Base-by-base conservation (phyloP, 495 filamentous ascomycete genomes). In the Tetracladium setigerum region DNA sequence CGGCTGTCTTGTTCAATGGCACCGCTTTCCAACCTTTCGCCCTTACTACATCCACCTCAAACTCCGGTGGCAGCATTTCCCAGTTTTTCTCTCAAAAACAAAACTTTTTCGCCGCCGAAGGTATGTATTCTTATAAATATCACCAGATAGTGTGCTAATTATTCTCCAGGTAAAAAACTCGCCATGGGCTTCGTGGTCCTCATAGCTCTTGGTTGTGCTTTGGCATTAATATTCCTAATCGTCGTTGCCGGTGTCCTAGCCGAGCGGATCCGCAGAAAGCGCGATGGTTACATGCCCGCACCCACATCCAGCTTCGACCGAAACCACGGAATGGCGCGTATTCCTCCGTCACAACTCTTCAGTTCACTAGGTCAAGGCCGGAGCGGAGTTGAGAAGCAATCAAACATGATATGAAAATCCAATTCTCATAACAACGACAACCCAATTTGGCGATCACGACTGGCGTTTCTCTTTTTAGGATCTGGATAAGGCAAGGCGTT, bases 1-100 rank as follows among this genome's bases (percentile, higher is more conserved):
- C 90, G n/a, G 89, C 86, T 1, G 92, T 79, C 4, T 67, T 95
- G 33, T 98, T 80, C 63, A 83, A 97, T 55, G 91, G 92, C 52
- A 87, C 78, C 4, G 69, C 65, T 10, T 76, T 94, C 56, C 67
- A 67, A 18, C 92, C 92, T 6, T 95, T 89, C 63, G 74, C 87
- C 39, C 79, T 99, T 32, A 82, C 72, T 18, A 65, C 67, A 12
- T 71, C 78, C 55, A 77, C 79, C 41, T 62, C 67, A 13, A 69
- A 81, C 3, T 52, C 51, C n/a, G 52, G 37, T 30, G 88, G 90
- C 38, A 85, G 78, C 49, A 76, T 99, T 53, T 79, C 84, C 9
- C 78, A 75, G 48, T 62, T 95, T 41, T 89, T 97, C 59, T 83
- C 87, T 11, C 72, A 89, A 64, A 80, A 83, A 17, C 60, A 79